phyloP scores from a whole-genome alignment of 164 flowering plant genomes.

The Chimonanthus salicifolius region DNA sequence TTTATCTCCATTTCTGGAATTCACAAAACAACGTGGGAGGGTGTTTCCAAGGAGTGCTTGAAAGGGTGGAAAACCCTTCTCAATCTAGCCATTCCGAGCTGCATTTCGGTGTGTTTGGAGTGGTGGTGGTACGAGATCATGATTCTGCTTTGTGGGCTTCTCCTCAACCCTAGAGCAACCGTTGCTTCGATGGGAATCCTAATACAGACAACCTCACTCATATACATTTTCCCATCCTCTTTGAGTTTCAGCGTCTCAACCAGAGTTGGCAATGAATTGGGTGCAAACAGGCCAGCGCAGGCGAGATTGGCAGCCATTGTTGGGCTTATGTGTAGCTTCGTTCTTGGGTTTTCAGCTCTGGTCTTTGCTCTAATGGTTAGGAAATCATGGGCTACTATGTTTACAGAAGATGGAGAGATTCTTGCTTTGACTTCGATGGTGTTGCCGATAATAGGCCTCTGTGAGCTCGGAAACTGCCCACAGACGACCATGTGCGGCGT shows the following conservation, averaged over 20 bases:
- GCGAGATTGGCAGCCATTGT: constrained; percentile 45
- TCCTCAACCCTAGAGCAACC: constrained; percentile 52
- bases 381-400: constrained; percentile 56
- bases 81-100: constrained; percentile 63
- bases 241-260: constrained; percentile 67
- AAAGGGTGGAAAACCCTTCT: constrained; percentile 46
- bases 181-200: constrained; percentile 83
- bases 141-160: constrained; percentile 64
- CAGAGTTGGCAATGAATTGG: constrained; percentile 66
- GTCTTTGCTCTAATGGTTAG: constrained; percentile 44
- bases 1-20: constrained; percentile 41
- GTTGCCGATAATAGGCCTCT: constrained; percentile 68
- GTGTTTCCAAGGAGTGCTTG: constrained; percentile 37
- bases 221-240: constrained; percentile 83
- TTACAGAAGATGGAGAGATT: constrained; percentile 51
- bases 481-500: constrained; percentile 78
- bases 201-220: constrained; percentile 70
- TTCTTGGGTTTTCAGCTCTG: constrained; percentile 48
- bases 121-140: constrained; percentile 97
- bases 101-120: constrained; percentile 73
- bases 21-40: constrained; percentile 46
- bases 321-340: constrained; percentile 40
- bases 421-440: constrained; percentile 45
- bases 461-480: constrained; percentile 81
- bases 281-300: constrained; percentile 47